phyloP scores from a whole-genome alignment of 352 stramenopile species.

The Globisporangium mamillatum region DNA sequence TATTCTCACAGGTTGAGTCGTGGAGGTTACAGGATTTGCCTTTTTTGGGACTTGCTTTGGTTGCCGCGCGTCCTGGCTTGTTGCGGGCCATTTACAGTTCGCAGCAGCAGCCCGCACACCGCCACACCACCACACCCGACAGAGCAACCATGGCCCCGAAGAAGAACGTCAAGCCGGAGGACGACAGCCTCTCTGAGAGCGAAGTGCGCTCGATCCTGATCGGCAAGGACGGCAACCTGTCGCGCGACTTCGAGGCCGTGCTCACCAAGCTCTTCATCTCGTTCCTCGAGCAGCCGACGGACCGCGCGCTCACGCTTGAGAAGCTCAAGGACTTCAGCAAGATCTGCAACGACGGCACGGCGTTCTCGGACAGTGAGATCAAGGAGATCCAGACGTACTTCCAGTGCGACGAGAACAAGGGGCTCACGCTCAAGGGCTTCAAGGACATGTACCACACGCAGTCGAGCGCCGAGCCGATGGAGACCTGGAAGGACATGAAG shows the following conservation, averaged over 20 bases:
- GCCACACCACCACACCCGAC: neutral
- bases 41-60: constrained; percentile 3
- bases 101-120: neutral
- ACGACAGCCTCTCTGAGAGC: constrained; percentile 71
- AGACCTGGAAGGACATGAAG: constrained; percentile 89
- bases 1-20: neutral
- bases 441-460: constrained; percentile 92
- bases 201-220: constrained; percentile 82
- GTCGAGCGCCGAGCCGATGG: constrained; percentile 83
- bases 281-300: constrained; percentile 74
- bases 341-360: constrained; percentile 86
- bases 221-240: constrained; percentile 77
- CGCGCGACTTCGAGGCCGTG: constrained; percentile 83
- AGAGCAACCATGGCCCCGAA: constrained; percentile 46
- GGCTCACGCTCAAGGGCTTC: constrained; percentile 85
- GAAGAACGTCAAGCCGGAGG: constrained; percentile 41
- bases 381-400: constrained; percentile 92
- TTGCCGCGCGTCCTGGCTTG: constrained; percentile 8
- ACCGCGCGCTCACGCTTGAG: constrained; percentile 78
- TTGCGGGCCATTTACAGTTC: constrained; percentile 15
- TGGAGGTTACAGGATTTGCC: constrained; percentile 10
- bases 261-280: constrained; percentile 85
- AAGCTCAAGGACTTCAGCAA: constrained; percentile 89
- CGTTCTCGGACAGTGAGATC: constrained; percentile 88
- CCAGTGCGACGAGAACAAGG: constrained; percentile 90